Conservation (phyloP, 1,284 basidiomycete genomes). For the Peniophora sp. region DNA sequence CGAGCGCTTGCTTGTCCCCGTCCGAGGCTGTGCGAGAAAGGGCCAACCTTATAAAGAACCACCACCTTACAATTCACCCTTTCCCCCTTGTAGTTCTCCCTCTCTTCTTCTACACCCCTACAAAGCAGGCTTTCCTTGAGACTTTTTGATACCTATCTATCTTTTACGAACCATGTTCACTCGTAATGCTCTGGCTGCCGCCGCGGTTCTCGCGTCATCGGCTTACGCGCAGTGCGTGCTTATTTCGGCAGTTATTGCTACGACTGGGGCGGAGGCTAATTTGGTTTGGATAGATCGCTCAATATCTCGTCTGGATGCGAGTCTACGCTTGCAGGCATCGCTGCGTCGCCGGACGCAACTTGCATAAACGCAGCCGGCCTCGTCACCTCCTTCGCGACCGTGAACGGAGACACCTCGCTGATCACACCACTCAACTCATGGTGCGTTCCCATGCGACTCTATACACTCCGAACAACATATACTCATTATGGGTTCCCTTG, state of each 20-base stretch:
- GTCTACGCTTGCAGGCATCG: conserved; percentile 25
- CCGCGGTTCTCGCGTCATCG: conserved; percentile 28
- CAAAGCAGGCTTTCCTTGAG: no score
- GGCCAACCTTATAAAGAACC: no score
- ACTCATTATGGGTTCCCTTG: no score
- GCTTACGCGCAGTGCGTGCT: conserved; percentile 35
- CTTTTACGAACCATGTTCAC: conserved; percentile 17
- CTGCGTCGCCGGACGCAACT: conserved; percentile 33
- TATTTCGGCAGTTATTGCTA: conserved; percentile 2
- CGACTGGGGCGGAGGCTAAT: neutral
- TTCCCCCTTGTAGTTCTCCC: no score
- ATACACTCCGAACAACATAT: no score
- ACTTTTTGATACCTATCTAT: no score
- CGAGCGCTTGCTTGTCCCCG: no score
- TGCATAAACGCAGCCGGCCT: conserved; percentile 49
- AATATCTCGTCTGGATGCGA: conserved; percentile 33
- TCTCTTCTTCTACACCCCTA: no score
- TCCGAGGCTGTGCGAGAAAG: no score
- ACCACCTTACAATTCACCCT: no score
- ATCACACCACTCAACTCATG: conserved; percentile 46
- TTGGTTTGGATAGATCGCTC: neutral
- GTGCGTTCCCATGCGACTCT: conserved; percentile 19
- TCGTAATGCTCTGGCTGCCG: conserved; percentile 13
- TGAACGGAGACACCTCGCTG: conserved; percentile 32
- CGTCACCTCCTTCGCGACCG: conserved; percentile 27